These are phyloP conservation scores for Silene vulgaris DNA, from an alignment of 179 eudicot species.

Conservation along the genomic window DNA sequence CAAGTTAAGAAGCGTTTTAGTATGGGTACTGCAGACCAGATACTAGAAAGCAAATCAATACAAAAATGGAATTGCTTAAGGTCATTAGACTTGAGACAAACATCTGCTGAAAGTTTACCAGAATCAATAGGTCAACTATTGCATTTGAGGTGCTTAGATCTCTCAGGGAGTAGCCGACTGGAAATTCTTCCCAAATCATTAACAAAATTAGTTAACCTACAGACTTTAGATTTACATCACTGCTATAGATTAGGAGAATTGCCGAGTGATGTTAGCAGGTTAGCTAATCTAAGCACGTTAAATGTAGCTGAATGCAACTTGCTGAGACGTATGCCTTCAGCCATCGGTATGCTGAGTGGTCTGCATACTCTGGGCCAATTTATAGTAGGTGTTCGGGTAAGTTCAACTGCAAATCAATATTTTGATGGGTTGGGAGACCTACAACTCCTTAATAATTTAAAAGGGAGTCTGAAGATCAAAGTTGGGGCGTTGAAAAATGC, in stretches of 20 bases:
- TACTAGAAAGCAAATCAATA: neutral
- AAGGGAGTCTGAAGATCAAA: neutral
- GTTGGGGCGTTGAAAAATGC: neutral
- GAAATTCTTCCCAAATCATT: neutral
- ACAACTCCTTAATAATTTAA: neutral
- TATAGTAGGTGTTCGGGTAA: neutral
- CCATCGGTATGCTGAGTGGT: neutral
- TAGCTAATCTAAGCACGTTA: neutral
- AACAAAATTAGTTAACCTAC: neutral
- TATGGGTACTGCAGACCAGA: too few species aligned
- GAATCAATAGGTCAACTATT: slow-evolving; percentile 6
- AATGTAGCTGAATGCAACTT: neutral
- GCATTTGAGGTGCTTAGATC: slow-evolving; percentile 27
- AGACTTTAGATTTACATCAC: neutral
- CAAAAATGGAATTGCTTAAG: slow-evolving; percentile 1
- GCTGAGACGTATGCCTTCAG: neutral
- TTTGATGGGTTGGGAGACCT: slow-evolving; percentile 17
- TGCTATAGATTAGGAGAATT: neutral
- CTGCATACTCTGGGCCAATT: neutral
- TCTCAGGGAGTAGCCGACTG: neutral
- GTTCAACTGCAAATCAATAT: neutral
- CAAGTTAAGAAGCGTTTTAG: neutral
- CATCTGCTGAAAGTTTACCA: neutral
- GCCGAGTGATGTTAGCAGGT: neutral
- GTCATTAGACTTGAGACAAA: slow-evolving; percentile 11